A percentile compares a stretch with the other conserved stretches of the same genome.
phyloP scores from a whole-genome alignment of 2,329 filamentous ascomycete genomes.

The Monosporascus sp. region DNA sequence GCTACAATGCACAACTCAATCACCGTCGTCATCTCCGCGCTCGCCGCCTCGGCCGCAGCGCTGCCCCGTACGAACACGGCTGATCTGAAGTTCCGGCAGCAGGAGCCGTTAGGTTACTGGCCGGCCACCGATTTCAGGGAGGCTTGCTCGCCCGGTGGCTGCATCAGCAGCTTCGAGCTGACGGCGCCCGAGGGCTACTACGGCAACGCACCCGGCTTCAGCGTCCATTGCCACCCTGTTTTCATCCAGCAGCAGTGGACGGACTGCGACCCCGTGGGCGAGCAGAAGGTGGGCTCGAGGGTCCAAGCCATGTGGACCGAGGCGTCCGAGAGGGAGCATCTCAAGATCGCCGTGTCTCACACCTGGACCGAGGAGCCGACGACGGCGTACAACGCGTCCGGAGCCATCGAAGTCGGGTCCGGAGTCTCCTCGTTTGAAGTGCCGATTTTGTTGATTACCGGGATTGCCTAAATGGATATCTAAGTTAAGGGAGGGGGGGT shows the following conservation, averaged over 20 bases:
- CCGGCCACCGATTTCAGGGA: conserved; percentile 8
- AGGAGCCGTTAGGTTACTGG: conserved; percentile 5
- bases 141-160: conserved; percentile 21
- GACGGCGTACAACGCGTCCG: conserved; percentile 9
- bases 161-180: conserved; percentile 19
- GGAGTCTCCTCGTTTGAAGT: conserved; percentile 5
- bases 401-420: conserved; percentile 6
- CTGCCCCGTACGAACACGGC: neutral
- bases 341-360: conserved; percentile 19
- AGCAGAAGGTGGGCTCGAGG: conserved; percentile 2
- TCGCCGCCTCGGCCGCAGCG: conserved; percentile 8
- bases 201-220: conserved; percentile 18
- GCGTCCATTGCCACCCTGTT: conserved; percentile 19
- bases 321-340: conserved; percentile 8
- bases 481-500: neutral
- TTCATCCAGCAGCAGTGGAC: conserved; percentile 18
- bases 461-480: neutral
- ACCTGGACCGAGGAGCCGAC: conserved; percentile 8
- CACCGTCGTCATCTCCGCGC: conserved; percentile 7
- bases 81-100: neutral
- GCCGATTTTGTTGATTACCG: conserved; percentile 1
- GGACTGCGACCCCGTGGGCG: conserved; percentile 13
- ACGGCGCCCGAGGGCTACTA: conserved; percentile 15
- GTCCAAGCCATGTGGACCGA: conserved; percentile 18
- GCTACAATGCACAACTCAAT: conserved; percentile 7